Base-by-base conservation (phyloP, 2,329 filamentous ascomycete species). In the Clarireedia sp. region DNA sequence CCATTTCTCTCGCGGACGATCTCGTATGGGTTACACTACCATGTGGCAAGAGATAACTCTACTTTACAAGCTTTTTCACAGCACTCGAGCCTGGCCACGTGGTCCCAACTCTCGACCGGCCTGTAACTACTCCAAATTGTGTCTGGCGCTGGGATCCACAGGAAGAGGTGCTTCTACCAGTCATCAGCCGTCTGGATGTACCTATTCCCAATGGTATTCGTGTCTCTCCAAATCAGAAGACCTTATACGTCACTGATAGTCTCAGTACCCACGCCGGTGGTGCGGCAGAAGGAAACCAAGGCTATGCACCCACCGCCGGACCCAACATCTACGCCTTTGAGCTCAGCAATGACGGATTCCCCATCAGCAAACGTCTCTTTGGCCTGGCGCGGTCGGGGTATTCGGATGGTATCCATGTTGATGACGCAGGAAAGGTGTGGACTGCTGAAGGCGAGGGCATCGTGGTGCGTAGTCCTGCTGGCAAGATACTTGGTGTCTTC, bases 111-210 rank as follows among this genome's bases (percentile, higher is more conserved):
- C 29, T 29, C 19, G 37, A 9, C 6, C 29, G 16, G 7, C 7
- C 44, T 37, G 17, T 36, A 12, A 33, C 26, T n/a, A 19, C 49
- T 17, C 26, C 29, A 23, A 45, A 54, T 40, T n/a, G 44, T 3
- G 36, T 54, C 21, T 54, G 52, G 52, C 52, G 52, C 23, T 49
- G 48, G 17, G 47, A 48, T 23, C 45, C 45, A 3, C 19, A n/a
- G 1, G 23, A 29, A 21, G 24, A 54, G 12, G 24, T 37, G 16
- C 52, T 54, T 8, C 3, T 54, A 16, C 52, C 45, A 12, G 45
- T 54, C 2, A 36, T 54, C 14, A 41, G 44, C 12, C 33, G 45
- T 10, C 17, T n/a, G 1, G 45, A 54, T 54, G 41, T 49, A 2
- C 29, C 38, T 3, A 37, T 54, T 17, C 52, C 45, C 3, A 54